Evolutionary conservation across 305 asterid genomes (phyloP), one percentile per base, ranked within the genome.

Genomic region (Solanum aculeatissimum): DNA sequence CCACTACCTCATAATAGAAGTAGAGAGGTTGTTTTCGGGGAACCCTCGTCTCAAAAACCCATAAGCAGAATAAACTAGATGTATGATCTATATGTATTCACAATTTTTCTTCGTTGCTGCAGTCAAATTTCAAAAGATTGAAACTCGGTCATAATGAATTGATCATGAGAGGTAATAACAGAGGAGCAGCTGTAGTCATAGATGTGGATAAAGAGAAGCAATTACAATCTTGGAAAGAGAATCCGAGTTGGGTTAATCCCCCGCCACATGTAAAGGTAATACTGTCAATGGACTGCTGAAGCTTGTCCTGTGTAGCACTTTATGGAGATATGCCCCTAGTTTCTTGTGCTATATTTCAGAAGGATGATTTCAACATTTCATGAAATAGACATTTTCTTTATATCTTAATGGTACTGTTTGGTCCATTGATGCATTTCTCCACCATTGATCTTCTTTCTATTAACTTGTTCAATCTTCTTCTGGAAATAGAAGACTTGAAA

Each of bases 191-290:
- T 57, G 63, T 80, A 15, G 29, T 84, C 71, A 58, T 82, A 25
- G 88, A 86, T 54, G 87, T 92, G 89, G 91, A 88, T 78, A 90
- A 89, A 80, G 96, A 90, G 88, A 91, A 87, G 89, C 99, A 95
- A 86, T 65, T 96, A 87, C 85, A 85, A 80, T 90, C 97, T 51
- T 96, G 98, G 99, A 94, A 85, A 92, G 91, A 93, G 72, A 94
- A 94, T 84, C 98, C 95, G 25, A 82, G 27, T 29, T 96, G 97
- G 97, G 86, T 66, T 40, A 94, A 94, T 71, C 89, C 85, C 85
- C 91, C 95, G 71, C 92, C 98, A n/a, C 71, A 83, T 81, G 90
- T 96, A 80, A 89, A 92, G 97, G 99, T 94, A 63, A 84, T 7
- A 49, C 8, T 7, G 0, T 72, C 2, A 43, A 72, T 72, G 58